Conservation (phyloP, 2,329 filamentous ascomycete genomes). For the Orbilia brochopaga region DNA sequence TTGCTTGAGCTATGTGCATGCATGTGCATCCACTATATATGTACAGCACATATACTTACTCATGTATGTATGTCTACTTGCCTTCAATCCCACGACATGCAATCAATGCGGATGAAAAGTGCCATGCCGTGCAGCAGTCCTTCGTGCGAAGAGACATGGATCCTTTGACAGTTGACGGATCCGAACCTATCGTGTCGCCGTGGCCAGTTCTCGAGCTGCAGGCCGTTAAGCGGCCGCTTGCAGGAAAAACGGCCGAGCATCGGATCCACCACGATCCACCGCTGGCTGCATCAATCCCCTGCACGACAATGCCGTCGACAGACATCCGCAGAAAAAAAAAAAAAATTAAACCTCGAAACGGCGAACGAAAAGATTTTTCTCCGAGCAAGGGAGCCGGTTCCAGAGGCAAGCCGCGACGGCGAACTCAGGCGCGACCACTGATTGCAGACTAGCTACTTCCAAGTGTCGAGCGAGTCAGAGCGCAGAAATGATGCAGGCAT, state of each 20-base stretch:
- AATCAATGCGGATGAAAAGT: no score
- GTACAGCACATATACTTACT: no score
- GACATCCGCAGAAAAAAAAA: neutral
- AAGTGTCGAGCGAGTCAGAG: neutral
- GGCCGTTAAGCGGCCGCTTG: conserved; percentile 15
- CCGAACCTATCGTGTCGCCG: conserved; percentile 5
- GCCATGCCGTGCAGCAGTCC: neutral
- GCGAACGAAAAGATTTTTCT: neutral
- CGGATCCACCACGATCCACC: conserved; percentile 21
- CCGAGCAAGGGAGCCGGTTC: neutral
- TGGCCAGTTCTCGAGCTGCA: conserved; percentile 25
- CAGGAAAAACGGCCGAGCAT: conserved; percentile 29
- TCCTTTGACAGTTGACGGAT: neutral
- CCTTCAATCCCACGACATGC: neutral
- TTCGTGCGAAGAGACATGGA: neutral
- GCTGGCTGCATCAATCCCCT: conserved; percentile 31
- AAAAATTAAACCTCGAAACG: neutral
- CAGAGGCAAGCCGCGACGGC: neutral
- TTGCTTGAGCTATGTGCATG: neutral
- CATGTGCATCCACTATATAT: no score
- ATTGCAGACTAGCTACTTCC: neutral
- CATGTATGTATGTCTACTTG: neutral
- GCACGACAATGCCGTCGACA: neutral
- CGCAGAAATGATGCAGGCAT: conserved; percentile 11
- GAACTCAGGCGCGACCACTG: no score